Conservation (phyloP, 192 early-diverging fungal genomes). For the Pilaira anomala region DNA sequence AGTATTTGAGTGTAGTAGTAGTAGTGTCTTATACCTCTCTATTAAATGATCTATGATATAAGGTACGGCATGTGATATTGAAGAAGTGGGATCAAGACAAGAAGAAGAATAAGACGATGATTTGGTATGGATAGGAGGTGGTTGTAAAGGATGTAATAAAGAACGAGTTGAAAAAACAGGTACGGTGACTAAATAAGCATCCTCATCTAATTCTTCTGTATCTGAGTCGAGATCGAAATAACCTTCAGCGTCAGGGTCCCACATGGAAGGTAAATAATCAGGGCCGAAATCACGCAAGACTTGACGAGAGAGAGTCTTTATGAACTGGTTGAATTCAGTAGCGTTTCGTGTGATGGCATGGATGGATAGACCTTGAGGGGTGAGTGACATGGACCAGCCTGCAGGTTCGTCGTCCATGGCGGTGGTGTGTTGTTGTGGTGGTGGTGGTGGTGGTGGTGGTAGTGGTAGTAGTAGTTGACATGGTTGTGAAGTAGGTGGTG, state of each 20-base stretch:
- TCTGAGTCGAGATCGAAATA: constrained; percentile 20
- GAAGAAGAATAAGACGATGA: no score
- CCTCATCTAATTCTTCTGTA: constrained; percentile 33
- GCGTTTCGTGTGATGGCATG: constrained; percentile 22
- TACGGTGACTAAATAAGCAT: constrained; percentile 32
- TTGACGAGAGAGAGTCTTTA: constrained; percentile 13
- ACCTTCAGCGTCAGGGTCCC: constrained; percentile 14
- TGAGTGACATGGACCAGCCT: constrained; percentile 30
- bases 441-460: not conserved
- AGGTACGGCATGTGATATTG: no score
- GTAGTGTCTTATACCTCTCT: not conserved
- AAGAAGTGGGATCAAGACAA: no score
- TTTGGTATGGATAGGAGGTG: not conserved
- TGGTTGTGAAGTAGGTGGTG: not conserved
- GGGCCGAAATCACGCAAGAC: constrained; percentile 23
- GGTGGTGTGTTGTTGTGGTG: not conserved
- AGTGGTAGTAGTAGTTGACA: no score
- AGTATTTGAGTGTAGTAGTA: not conserved
- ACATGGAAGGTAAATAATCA: constrained; percentile 7
- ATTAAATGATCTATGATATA: constrained; percentile 2
- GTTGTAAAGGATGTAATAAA: not conserved
- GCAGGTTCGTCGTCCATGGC: not conserved
- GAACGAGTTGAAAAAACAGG: constrained; percentile 24
- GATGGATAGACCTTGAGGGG: constrained; percentile 16
- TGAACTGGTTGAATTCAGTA: constrained; percentile 19